Base-by-base conservation (phyloP, 2,329 filamentous ascomycete species). In the Pyricularia grisea region DNA sequence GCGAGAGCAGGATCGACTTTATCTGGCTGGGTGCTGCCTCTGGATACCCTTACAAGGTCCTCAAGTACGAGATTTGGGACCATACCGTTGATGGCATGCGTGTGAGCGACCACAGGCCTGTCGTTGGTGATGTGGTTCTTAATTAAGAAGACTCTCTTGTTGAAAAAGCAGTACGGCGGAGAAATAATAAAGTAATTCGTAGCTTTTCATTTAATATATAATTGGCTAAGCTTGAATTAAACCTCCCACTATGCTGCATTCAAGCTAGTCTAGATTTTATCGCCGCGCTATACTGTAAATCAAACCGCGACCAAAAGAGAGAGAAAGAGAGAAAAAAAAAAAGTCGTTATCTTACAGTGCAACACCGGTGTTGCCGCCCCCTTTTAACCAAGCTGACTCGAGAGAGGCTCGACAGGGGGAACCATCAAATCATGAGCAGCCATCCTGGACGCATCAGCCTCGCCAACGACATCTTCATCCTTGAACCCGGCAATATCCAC, bases 21-120 rank as follows among this genome's bases (percentile, higher is more conserved):
- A 42, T 69, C 23, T 69, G 68, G 68, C 65, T 69, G n/a, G 72
- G 72, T 1, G 70, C 72, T 12, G 69, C 67, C 50, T 30, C 36
- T 0, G 64, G 42, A 11, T 66, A 66, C 33, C 14, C 42, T 20
- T 69, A 42, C 55, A 64, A 27, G 17, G 50, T 66, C 9, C 6
- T 23, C 23, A 67, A 25, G n/a, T 69, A 69, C 30, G 42, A 69
- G 28, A 66, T 69, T 4, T 7, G 31, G 28, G 68, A 66, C n/a
- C 66, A 50, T 30, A 50, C 36, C 0, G 72, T 68, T n/a, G 33
- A 69, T 27, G 70, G 70, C n/a, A 65, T 69, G 65, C 20, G 17
- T 27, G 42, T 60, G 5, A 69, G 68, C 55, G 68, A 69, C 63
- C 68, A 69, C 42, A 67, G 68, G 65, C 14, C 42, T n/a, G 68